Evolutionary conservation across 108 stramenopile species (phyloP).

Genomic region (Pseudonitzschia pungens): DNA sequence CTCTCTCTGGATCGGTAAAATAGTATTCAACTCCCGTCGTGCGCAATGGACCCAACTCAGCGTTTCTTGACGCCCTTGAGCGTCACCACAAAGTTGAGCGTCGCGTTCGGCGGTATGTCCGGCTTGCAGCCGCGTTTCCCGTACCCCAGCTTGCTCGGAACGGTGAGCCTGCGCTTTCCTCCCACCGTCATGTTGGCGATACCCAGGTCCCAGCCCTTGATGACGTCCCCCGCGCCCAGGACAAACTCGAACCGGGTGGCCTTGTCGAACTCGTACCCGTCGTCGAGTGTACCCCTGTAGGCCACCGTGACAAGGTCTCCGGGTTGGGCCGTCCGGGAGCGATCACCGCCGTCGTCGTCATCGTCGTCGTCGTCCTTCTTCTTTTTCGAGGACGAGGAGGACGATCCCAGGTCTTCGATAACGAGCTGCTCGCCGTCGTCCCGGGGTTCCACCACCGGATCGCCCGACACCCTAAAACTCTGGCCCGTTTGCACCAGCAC

Average conservation of each 20-base stretch:
- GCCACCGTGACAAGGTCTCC: conserved; percentile 76
- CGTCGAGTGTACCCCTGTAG: conserved; percentile 75
- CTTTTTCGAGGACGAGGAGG: not conserved
- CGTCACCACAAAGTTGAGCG: conserved; percentile 74
- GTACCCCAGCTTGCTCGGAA: conserved; percentile 90
- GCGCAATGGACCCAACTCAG: too few species aligned
- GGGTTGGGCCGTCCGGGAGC: conserved; percentile 25
- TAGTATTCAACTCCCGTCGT: too few species aligned
- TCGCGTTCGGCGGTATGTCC: conserved; percentile 86
- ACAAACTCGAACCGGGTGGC: conserved; percentile 64
- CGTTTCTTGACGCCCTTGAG: conserved; percentile 20
- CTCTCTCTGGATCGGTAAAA: too few species aligned
- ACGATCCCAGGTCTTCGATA: conserved; percentile 46
- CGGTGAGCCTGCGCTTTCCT: conserved; percentile 75
- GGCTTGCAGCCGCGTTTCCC: conserved; percentile 80
- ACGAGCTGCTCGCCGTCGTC: conserved; percentile 36
- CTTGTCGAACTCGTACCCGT: conserved; percentile 67
- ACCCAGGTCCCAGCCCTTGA: conserved; percentile 88
- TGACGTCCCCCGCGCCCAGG: conserved; percentile 84
- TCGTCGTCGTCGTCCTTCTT: conserved; percentile 14
- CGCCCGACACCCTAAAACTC: conserved; percentile 59
- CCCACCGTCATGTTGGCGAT: conserved; percentile 85
- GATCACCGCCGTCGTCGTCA: conserved; percentile 26
- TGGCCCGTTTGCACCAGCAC: conserved; percentile 69
- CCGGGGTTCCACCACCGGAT: conserved; percentile 24